Evolutionary conservation across 2,329 filamentous ascomycete species (phyloP), one percentile per base, ranked within the genome.

Genomic region (Ophiognomonia clavigignenti-juglandacearum): DNA sequence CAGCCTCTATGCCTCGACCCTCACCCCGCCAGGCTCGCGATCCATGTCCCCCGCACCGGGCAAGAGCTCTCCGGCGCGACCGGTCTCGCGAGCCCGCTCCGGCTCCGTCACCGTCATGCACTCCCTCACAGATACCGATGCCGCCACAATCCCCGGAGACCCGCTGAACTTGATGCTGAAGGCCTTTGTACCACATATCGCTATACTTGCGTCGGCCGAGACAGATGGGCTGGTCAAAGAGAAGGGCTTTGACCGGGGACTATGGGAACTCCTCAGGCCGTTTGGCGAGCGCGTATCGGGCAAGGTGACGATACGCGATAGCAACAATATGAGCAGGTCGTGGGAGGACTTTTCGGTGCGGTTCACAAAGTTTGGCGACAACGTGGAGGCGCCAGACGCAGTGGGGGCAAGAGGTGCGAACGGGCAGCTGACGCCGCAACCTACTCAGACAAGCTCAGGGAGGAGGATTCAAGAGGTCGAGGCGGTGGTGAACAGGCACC

Each of bases 331-430:
- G 36, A 91, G 89, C 61, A 82, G 82, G 60, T 79, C 81, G 32
- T 92, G 86, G 71, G 92, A 96, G 46, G 90, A 97, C 63, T 98
- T 90, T 65, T 85, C 88, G 1, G 78, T 98, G 48, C 85, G 89
- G 46, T 96, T 98, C 63, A 82, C 86, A 5, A 78, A 81, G 49
- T 79, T 95, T 45, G 82, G 82, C 2, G 72, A 78, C 54, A 71
- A 75, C 19, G 61, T 82, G 14, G 76, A 80, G 56, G 65, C 70
- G 40, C 74, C 75, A 2, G 72, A 77, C 43, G 49, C 46, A 26
- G 34, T 52, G 16, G n/a, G n/a, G n/a, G 14, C 43, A 4, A 45
- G 35, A 29, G 16, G 42, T 23, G 63, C 69, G 9, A 65, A 67
- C 47, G 65, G 64, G n/a, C 51, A 54, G 7, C n/a, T n/a, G n/a